Evolutionary conservation across 805 yeast genomes (phyloP), one percentile per base, ranked within the genome.

Genomic region (Nakazawaea populi): DNA sequence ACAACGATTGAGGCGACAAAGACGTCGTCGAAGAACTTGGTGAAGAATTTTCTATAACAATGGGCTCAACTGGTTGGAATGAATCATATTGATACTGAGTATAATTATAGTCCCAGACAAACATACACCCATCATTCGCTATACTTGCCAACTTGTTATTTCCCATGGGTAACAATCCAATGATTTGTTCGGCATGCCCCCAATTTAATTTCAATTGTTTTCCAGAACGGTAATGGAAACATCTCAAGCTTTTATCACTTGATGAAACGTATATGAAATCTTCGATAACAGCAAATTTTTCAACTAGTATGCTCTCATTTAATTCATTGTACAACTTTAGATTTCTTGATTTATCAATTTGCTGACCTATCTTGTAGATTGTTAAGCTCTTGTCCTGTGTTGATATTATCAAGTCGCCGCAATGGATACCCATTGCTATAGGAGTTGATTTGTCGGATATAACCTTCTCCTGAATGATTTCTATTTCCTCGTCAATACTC

Each of bases 101-200:
- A 28, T 44, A 18, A 9, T 40, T 36, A 6, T 67, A 42, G 3
- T 57, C 56, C 85, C 85, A 80, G 6, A 59, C 61, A 53, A 81
- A 79, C 47, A 80, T 59, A 58, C 85, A 79, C 0, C 85, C 86
- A 56, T 76, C 83, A 6, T 65, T 65, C 24, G 83, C 74, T 12
- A 78, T 67, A 0, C 82, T 71, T 1, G 77, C 55, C 30, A 75
- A 60, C 5, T 58, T 52, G 2, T 56, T 57, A 4, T 58, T 54
- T 12, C 52, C 48, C 6, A 56, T 48, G 8, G 67, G 49, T 6
- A 63, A 54, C 18, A 83, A 51, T 0, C 79, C 76, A 11, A 77
- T 60, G 5, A 82, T 72, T 0, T 74, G 62, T 39, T 82, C 82
- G 0, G 82, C 73, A 55, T 78, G 83, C 0, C 80, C 91, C 85